Base-by-base conservation (phyloP, 371 early-diverging fungal species). In the Haplosporangium sp. region DNA sequence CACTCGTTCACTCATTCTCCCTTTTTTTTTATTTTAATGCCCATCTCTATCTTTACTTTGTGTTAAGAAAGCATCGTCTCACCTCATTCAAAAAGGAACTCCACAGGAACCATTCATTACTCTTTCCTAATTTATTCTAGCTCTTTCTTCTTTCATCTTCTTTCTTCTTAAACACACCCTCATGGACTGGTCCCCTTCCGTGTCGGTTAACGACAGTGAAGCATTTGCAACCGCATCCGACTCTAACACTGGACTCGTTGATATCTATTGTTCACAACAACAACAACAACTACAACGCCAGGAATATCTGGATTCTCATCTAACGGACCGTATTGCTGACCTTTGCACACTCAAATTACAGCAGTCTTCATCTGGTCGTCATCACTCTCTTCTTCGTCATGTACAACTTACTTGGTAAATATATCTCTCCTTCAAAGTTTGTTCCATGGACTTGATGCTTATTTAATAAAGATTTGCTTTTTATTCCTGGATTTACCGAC, bases 381-480 rank as follows among this genome's bases (percentile, higher is more conserved):
- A 71, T 17, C 68, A 77, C 3, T 65, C 62, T 1, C 52, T 77
- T 35, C 55, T 72, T 13, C 64, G 69, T 4, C 77, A 77, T 39
- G 72, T 77, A 17, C 77, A 72, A 48, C 72, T 77, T 13, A 64
- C 72, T 9, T 65, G 77, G 77, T 77, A 77, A 45, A 35, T n/a
- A 53, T 27, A 27, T 27, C 27, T 27, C 27, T 27, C 27, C 27
- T 27, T 27, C 27, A 27, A 27, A 27, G 27, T 27, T 27, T 27
- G 27, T 27, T 27, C 27, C 1, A 27, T 27, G 27, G 27, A 27
- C 27, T 27, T 27, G 27, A 27, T 27, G 27, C 27, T 27, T 27
- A 27, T 27, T 27, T 27, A 27, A 27, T 27, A 27, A 27, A 27
- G 27, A 27, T 27, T 27, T 27, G 27, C 27, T 27, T 27, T 27